Evolutionary conservation across 176 grass and related monocot genomes (phyloP), one percentile per base, ranked within the genome.

Genomic region (Zoysia japonica): DNA sequence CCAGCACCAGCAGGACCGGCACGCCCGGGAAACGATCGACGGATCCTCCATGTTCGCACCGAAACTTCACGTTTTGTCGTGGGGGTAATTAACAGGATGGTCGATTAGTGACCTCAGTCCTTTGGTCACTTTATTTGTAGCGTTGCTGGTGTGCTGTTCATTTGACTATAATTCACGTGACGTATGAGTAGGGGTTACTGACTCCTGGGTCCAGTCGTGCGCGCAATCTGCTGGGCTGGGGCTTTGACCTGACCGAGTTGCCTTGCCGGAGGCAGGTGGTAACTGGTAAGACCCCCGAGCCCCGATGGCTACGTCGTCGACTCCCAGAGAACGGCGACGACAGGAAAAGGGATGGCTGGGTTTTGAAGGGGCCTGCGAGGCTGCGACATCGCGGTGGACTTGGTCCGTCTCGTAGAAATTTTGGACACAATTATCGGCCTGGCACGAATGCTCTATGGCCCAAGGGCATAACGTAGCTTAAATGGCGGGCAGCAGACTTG

Each of bases 211-310:
- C 77, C n/a, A 46, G 65, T 57, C 51, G 40, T 69, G 77, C 40
- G 35, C 45, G 77, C 65, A 45, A 67, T 16, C 51, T 46, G 42
- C 66, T 80, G 65, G 17, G n/a, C 12, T 59, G 16, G 15, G 50
- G 28, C 28, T 6, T 61, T 80, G 66, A 80, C 66, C 43, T 37
- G 78, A 80, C 52, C 42, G 42, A 17, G 42, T 61, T 80, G 66
- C 78, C 40, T 70, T 70, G 66, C 78, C 40, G 2, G 1, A 10
- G 40, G n/a, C 78, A 70, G 65, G 9, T 17, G 65, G 50, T 55
- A 79, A 56, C 61, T 11, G 10, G 10, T 5, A 65, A 5, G 15
- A n/a, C 53, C 15, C 7, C 16, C 59, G 47, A 64, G 38, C 59
- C 74, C 44, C 51, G 52, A 37, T 16, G 11, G 7, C 0, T 59